Conservation (phyloP, 2,329 filamentous ascomycete species). For the Aspergillus eucalypticola region DNA sequence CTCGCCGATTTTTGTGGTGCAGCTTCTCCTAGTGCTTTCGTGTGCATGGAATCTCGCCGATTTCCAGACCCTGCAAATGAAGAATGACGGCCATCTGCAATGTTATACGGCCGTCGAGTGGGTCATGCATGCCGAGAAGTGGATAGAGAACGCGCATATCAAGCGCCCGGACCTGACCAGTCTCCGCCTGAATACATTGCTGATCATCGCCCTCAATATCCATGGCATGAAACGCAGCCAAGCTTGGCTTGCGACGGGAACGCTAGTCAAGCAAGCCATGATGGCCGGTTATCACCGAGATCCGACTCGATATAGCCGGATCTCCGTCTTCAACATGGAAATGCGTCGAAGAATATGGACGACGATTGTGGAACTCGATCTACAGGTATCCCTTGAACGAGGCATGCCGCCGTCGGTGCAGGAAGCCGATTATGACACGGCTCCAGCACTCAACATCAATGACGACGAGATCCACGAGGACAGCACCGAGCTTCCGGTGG, state of each 20-base stretch:
- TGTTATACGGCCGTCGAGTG: constrained; percentile 59
- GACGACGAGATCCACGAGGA: constrained; percentile 50
- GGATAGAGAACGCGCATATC: constrained; percentile 74
- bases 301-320: constrained; percentile 33
- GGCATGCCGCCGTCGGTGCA: constrained; percentile 54
- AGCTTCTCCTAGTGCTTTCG: constrained; percentile 41
- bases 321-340: constrained; percentile 44
- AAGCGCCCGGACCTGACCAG: constrained; percentile 54
- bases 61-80: constrained; percentile 28
- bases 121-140: constrained; percentile 84
- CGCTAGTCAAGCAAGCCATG: constrained; percentile 55
- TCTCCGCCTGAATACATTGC: constrained; percentile 54
- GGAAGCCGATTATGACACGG: constrained; percentile 50
- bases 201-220: constrained; percentile 52
- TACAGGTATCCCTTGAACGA: constrained; percentile 57
- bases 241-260: constrained; percentile 54
- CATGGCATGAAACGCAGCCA: constrained; percentile 57
- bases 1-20: constrained; percentile 36
- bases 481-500: constrained; percentile 33
- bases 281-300: constrained; percentile 54
- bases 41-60: constrained; percentile 42
- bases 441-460: constrained; percentile 52
- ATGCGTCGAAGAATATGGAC: constrained; percentile 59
- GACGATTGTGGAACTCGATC: constrained; percentile 58
- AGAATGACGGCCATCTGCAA: constrained; percentile 28